Evolutionary conservation across 345 rosid species (phyloP).

Genomic region (Aquilaria malaccensis): DNA sequence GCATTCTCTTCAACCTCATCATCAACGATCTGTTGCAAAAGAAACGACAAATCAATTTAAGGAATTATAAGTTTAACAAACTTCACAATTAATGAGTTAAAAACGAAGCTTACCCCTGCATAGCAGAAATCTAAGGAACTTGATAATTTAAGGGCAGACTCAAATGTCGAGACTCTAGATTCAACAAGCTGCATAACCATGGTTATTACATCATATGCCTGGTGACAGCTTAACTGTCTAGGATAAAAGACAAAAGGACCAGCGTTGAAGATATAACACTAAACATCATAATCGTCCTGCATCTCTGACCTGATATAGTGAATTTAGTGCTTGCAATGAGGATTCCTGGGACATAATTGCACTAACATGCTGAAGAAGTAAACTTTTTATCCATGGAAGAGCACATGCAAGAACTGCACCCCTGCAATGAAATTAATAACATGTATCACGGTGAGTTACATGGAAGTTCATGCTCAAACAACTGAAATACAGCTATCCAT

Average conservation of each 20-base stretch:
- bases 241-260: background rate
- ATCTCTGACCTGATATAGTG: slow-evolving; percentile 72
- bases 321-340: slow-evolving; percentile 56
- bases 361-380: slow-evolving; percentile 80
- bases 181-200: slow-evolving; percentile 61
- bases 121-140: slow-evolving; percentile 50
- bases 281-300: background rate
- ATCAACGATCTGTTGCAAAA: slow-evolving; percentile 35
- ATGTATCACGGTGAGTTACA: background rate
- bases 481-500: too few relatives aligned
- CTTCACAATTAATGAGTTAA: background rate
- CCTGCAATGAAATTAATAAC: slow-evolving; percentile 29
- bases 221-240: background rate
- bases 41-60: background rate
- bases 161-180: slow-evolving; percentile 66
- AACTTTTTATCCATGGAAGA: slow-evolving; percentile 82
- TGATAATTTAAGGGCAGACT: slow-evolving; percentile 65
- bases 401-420: slow-evolving; percentile 85
- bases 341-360: slow-evolving; percentile 86
- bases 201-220: background rate
- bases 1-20: slow-evolving; percentile 45
- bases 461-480: too few relatives aligned
- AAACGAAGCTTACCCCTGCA: slow-evolving; percentile 33
- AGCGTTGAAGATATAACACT: background rate
- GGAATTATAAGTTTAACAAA: background rate